Evolutionary conservation across 2,329 filamentous ascomycete species (phyloP), one percentile per base, ranked within the genome.

Genomic region (Microdochium nivale): DNA sequence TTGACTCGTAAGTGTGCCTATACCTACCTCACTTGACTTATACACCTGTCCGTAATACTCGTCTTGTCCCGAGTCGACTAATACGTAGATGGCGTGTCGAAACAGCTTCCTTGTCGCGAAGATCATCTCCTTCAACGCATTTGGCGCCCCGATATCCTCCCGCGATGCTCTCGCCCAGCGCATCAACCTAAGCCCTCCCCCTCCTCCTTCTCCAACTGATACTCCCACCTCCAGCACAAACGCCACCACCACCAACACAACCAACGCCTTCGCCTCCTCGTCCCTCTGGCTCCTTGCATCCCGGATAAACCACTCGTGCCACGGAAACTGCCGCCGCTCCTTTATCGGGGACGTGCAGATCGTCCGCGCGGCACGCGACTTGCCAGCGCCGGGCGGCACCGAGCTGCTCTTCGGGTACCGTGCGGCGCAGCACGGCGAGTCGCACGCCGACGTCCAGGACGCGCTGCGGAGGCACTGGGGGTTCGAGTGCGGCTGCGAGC

Each of bases 271-370:
- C 27, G 27, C 27, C 5, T 68, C 65, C 14, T 64, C 54, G 27
- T 77, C 77, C 1, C 51, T 80, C 14, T 82, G 78, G 76, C 52
- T 64, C 2, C 52, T 66, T 1, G 73, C 75, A 2, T 76, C 78
- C 0, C 65, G 68, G 51, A 71, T 79, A 55, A 82, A 83, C 52
- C 78, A 82, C 54, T 70, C 68, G 11, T 82, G 79, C 58, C 16
- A 68, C 3, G 59, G 60, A 11, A 82, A 80, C 55, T 70, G 69
- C 19, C 53, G 52, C 0, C 73, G 73, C 14, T 61, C 70, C 1
- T 80, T 79, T 57, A 76, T 81, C 35, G 77, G 78, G 2, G 77
- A 83, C 56, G 69, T 82, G 65, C 67, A 71, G 54, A 67, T 81
- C 8, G 49, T 81, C 21, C 73, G 75, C 5, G 78, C 78, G 0